Percentiles rank a stretch among this genome's conserved stretches.
Evolutionary conservation across 345 rosid genomes (phyloP).

Genomic region (Citrus maxima): DNA sequence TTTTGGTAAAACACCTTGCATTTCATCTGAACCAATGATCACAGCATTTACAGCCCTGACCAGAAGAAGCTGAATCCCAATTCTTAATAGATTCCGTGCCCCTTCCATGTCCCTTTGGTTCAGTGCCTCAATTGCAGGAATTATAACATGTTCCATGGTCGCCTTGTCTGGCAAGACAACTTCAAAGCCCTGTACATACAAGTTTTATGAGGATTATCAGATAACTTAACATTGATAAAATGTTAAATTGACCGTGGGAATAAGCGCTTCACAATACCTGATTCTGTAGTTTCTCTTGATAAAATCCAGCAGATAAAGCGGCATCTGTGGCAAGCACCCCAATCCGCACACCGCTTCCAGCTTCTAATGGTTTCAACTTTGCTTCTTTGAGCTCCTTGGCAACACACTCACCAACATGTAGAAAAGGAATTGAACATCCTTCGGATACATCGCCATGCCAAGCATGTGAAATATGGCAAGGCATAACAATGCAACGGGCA

Average conservation of each 20-base stretch:
- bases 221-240: background rate
- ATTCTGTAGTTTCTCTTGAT: conserved; percentile 55
- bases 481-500: conserved; percentile 59
- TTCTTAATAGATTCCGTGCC: conserved; percentile 52
- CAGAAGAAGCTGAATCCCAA: conserved; percentile 55
- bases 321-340: conserved; percentile 53
- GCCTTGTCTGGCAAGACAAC: conserved; percentile 62
- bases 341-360: conserved; percentile 53
- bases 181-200: conserved; percentile 57
- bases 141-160: conserved; percentile 49
- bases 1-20: conserved; percentile 44
- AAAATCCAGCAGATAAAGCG: conserved; percentile 40
- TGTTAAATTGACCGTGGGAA: background rate
- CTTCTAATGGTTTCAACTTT: conserved; percentile 60
- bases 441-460: conserved; percentile 55
- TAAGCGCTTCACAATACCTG: conserved; percentile 29
- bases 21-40: conserved; percentile 58
- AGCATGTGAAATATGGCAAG: conserved; percentile 54
- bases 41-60: conserved; percentile 62
- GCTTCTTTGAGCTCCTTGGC: conserved; percentile 57
- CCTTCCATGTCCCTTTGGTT: conserved; percentile 56
- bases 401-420: conserved; percentile 65
- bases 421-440: conserved; percentile 49
- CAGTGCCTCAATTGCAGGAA: conserved; percentile 50
- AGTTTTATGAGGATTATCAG: background rate